These are phyloP conservation scores for Cornus controversa DNA, from an alignment of 148 eudicot species.

Conservation along the genomic window DNA sequence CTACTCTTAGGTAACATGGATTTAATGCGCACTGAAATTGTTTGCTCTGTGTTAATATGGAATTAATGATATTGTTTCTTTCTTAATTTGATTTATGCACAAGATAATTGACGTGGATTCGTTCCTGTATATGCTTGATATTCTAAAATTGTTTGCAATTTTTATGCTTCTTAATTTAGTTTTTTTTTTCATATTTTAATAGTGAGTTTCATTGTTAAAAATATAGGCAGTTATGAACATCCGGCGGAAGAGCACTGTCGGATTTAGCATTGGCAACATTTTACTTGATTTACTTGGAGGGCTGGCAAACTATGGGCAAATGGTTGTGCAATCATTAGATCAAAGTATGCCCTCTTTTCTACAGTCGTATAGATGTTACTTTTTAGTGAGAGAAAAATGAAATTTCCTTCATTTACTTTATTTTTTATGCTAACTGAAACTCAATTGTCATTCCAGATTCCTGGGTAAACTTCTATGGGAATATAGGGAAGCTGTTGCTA, in stretches of 20 bases:
- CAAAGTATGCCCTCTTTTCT: conserved; percentile 42
- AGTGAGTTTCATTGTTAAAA: background rate
- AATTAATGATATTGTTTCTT: background rate
- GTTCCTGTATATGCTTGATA: conserved; percentile 1
- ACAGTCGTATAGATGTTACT: background rate
- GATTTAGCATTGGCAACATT: conserved; percentile 87
- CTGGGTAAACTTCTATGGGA: conserved; percentile 90
- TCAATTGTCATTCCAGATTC: conserved; percentile 42
- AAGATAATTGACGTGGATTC: background rate
- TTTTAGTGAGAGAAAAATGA: background rate
- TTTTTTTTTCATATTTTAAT: background rate
- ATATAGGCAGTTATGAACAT: conserved; percentile 77
- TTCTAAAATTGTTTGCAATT: background rate
- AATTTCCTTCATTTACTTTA: background rate
- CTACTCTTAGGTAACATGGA: too few species aligned
- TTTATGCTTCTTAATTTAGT: background rate
- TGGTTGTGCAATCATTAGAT: conserved; percentile 81
- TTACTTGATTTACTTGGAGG: conserved; percentile 80
- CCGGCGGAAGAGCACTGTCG: conserved; percentile 74
- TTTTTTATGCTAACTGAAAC: background rate
- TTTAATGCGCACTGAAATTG: too few species aligned
- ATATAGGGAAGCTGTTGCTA: conserved; percentile 77
- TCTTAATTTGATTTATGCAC: background rate
- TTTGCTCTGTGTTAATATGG: background rate
- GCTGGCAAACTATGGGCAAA: conserved; percentile 65